Percentiles rank a stretch among this genome's conserved stretches.
phyloP scores from a whole-genome alignment of 1,139 yeast species.

The Yamadazyma blattariae region DNA sequence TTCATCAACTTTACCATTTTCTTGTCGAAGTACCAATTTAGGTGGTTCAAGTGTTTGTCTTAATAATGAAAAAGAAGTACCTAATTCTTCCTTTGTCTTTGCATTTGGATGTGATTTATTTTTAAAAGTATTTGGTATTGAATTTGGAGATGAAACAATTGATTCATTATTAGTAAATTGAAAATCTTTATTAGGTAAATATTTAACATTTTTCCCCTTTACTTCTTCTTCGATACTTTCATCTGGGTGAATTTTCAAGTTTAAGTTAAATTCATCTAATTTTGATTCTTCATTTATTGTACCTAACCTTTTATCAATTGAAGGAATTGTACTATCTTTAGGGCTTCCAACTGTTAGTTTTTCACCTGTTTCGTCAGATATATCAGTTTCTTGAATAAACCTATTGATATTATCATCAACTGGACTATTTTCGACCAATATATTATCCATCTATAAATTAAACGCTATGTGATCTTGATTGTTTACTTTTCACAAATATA shows the following conservation, averaged over 20 bases:
- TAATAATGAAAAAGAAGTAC: slow-evolving; percentile 7
- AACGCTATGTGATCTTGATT: background rate
- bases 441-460: slow-evolving; percentile 5
- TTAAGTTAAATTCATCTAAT: slow-evolving; percentile 12
- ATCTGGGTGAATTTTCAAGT: slow-evolving; percentile 6
- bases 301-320: slow-evolving; percentile 3
- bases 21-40: too few species aligned
- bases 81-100: slow-evolving; percentile 26
- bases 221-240: background rate
- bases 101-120: slow-evolving; percentile 49
- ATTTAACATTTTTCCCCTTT: slow-evolving; percentile 19
- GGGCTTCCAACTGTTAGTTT: background rate
- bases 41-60: background rate
- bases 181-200: slow-evolving; percentile 34
- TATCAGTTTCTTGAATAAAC: slow-evolving; percentile 12
- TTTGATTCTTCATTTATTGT: slow-evolving; percentile 10
- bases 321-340: background rate
- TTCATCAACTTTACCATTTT: too few species aligned
- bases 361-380: slow-evolving; percentile 7
- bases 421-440: slow-evolving; percentile 14
- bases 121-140: slow-evolving; percentile 47
- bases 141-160: slow-evolving; percentile 21
- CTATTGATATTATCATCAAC: slow-evolving; percentile 10
- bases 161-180: slow-evolving; percentile 17
- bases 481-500: slow-evolving; percentile 6